Percentiles rank a stretch among this genome's conserved stretches.
Conservation (phyloP, 2,329 filamentous ascomycete species). For the Colletotrichum sp. region DNA sequence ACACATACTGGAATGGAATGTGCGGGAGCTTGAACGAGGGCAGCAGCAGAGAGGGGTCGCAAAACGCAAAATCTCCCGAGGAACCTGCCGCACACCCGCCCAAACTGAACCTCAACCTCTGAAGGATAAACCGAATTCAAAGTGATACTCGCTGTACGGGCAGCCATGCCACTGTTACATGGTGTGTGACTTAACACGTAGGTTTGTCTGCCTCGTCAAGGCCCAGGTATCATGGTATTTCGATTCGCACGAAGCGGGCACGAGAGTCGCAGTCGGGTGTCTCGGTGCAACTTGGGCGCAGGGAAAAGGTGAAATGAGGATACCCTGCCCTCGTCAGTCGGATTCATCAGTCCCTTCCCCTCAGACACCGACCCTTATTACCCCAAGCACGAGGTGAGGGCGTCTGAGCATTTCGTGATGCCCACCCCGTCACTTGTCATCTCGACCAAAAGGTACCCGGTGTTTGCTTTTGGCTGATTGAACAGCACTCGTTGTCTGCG, state of each 20-base stretch:
- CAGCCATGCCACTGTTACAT: conserved; percentile 1
- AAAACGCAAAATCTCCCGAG: conserved; percentile 5
- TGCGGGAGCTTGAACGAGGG: not conserved
- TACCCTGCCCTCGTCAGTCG: not conserved
- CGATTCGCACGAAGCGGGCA: not conserved
- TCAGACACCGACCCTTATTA: not conserved
- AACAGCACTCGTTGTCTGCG: not conserved
- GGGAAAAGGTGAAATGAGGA: not conserved
- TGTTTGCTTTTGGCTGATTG: not conserved
- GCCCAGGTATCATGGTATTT: not conserved
- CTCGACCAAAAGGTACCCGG: not conserved
- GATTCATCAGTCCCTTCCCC: not conserved
- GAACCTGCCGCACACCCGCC: not conserved
- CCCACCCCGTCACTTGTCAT: not conserved
- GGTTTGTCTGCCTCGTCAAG: not conserved
- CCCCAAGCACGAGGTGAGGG: not conserved
- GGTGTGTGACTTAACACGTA: not conserved
- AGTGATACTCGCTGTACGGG: not conserved
- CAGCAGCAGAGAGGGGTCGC: not conserved
- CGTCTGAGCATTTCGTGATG: not conserved
- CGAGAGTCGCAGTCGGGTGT: conserved; percentile 10
- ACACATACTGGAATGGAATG: conserved; percentile 2
- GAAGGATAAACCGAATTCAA: not conserved
- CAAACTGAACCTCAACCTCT: not conserved
- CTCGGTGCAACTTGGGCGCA: conserved; percentile 10